Percentiles rank a stretch among this genome's conserved stretches.
Conservation (phyloP, 2,329 filamentous ascomycete species). For the Lachnellula occidentalis region DNA sequence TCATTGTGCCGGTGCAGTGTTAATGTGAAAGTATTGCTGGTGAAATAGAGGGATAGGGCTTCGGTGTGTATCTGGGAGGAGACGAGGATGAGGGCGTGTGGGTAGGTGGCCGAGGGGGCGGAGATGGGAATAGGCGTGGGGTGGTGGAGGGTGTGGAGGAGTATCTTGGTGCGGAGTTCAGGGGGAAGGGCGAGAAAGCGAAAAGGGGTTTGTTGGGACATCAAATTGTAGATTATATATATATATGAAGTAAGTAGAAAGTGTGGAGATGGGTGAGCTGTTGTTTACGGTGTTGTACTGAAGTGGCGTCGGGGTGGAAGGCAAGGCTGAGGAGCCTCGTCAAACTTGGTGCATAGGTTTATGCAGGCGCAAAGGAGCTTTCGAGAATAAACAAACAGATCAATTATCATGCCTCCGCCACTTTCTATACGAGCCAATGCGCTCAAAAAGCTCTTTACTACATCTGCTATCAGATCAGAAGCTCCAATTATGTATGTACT, state of each 20-base stretch:
- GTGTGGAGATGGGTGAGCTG: not conserved
- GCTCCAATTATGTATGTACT: conserved; percentile 11
- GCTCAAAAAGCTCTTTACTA: conserved; percentile 6
- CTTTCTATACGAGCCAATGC: conserved; percentile 14
- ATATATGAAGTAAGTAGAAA: not conserved
- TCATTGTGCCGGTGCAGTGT: conserved; percentile 14
- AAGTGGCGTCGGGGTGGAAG: not conserved
- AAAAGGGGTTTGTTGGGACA: conserved; percentile 7
- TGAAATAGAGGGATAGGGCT: conserved; percentile 23
- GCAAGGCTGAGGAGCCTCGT: conserved; percentile 14
- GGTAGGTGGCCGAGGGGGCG: conserved; percentile 10
- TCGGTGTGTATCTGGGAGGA: conserved; percentile 25
- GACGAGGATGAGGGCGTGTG: conserved; percentile 22
- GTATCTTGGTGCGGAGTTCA: conserved; percentile 26
- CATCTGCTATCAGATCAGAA: conserved; percentile 5
- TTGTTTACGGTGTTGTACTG: not conserved
- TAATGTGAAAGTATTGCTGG: conserved; percentile 22
- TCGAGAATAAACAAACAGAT: not conserved
- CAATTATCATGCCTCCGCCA: conserved; percentile 17
- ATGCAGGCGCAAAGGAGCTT: not conserved
- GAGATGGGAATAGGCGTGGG: conserved; percentile 3
- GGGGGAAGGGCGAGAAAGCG: conserved; percentile 26
- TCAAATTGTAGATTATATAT: not conserved
- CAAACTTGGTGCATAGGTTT: conserved; percentile 1
- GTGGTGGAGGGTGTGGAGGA: conserved; percentile 13